phyloP scores from a whole-genome alignment of 2,329 filamentous ascomycete species.

The Hysterium pulicare region DNA sequence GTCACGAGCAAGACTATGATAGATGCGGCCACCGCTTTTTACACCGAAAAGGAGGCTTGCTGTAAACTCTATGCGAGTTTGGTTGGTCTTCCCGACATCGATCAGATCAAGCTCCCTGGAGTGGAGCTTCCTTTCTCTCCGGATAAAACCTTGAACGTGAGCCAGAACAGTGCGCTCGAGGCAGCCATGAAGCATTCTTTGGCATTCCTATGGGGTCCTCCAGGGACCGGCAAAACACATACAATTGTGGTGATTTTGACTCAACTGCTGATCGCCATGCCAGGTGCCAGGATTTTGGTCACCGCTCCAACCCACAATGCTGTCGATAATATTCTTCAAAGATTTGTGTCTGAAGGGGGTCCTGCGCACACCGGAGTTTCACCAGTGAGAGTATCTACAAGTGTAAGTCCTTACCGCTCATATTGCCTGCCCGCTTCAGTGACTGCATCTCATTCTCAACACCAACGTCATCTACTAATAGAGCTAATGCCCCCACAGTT shows the following conservation, averaged over 20 bases:
- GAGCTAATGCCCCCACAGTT: slow-evolving; percentile 12
- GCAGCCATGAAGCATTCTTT: slow-evolving; percentile 30
- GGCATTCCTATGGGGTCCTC: slow-evolving; percentile 45
- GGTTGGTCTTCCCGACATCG: slow-evolving; percentile 9
- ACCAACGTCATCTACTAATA: too few species aligned
- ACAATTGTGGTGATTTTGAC: slow-evolving; percentile 41
- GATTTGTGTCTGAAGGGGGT: slow-evolving; percentile 12
- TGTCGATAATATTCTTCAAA: slow-evolving; percentile 43
- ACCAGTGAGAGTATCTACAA: slow-evolving; percentile 19
- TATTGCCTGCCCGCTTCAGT: neutral
- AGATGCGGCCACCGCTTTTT: slow-evolving; percentile 36
- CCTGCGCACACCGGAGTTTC: slow-evolving; percentile 7
- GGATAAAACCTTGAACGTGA: slow-evolving; percentile 26
- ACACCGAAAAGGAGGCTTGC: slow-evolving; percentile 23
- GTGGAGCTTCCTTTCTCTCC: slow-evolving; percentile 12
- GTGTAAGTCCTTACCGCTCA: slow-evolving; percentile 11
- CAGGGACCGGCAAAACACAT: slow-evolving; percentile 46
- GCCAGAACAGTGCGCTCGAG: slow-evolving; percentile 35
- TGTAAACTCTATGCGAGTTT: slow-evolving; percentile 31
- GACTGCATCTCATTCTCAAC: too few species aligned
- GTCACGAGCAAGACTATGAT: slow-evolving; percentile 41
- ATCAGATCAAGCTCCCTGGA: slow-evolving; percentile 9
- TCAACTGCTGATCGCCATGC: slow-evolving; percentile 24
- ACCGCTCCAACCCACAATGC: slow-evolving; percentile 47
- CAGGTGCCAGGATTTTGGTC: slow-evolving; percentile 31